These are phyloP conservation scores for Trichoderma endophyticum DNA, from an alignment of 2,329 filamentous ascomycete species.

Conservation along the genomic window DNA sequence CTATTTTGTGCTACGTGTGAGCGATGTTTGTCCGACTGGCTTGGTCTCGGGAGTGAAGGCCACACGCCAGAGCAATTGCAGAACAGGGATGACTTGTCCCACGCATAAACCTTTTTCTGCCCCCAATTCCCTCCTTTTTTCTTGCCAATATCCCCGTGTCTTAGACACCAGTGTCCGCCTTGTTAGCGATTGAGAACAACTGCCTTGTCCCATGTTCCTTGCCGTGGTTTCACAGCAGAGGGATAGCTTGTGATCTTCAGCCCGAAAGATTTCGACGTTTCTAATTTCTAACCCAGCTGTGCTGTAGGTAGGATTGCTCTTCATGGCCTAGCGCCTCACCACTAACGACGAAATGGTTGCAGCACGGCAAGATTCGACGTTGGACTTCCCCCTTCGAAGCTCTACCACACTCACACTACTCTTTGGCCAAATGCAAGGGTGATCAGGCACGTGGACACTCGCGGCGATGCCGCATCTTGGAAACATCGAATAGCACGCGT, in stretches of 20 bases:
- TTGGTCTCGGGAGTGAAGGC: background rate
- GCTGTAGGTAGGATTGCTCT: background rate
- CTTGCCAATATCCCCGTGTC: background rate
- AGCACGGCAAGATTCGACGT: background rate
- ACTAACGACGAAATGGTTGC: background rate
- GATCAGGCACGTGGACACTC: constrained; percentile 17
- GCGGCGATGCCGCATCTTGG: constrained; percentile 1
- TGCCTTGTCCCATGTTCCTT: background rate
- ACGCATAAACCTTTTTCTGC: background rate
- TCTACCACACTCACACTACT: constrained; percentile 2
- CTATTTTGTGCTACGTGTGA: constrained; percentile 5
- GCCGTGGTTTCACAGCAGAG: background rate
- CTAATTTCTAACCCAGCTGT: background rate
- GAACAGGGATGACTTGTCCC: background rate
- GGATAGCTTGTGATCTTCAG: background rate
- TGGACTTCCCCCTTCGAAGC: background rate
- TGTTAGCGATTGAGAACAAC: background rate
- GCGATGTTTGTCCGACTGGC: constrained; percentile 6
- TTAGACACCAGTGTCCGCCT: background rate
- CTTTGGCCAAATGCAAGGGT: constrained; percentile 2
- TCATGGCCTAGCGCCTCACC: constrained; percentile 12
- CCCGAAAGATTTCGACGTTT: background rate
- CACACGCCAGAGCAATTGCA: background rate
- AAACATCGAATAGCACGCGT: constrained; percentile 9
- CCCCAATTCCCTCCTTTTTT: background rate